Base-by-base conservation (phyloP, 2,329 filamentous ascomycete species). In the Lecanicillium sp. region DNA sequence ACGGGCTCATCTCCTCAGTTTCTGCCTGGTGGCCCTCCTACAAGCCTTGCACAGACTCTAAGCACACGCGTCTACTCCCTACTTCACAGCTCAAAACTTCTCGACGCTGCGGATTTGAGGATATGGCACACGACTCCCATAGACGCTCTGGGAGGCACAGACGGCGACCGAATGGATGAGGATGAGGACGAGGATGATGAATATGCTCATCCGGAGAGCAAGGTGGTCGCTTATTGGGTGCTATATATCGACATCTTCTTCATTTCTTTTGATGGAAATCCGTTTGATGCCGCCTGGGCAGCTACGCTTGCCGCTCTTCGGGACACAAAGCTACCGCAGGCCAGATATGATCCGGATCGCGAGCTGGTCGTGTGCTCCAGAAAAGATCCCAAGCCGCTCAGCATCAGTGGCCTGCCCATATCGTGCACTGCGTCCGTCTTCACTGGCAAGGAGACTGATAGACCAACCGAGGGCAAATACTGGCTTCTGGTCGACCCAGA, bases 231-330 rank as follows among this genome's bases (percentile, higher is more conserved):
- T 0, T 96, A 94, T 60, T 98, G 90, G 92, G 81, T 85, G 9
- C 76, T 98, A 15, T 95, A 95, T 60, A 85, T 98, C 48, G 90
- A 96, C 55, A 71, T 95, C n/a, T 75, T 95, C 54, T 92, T 95
- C 63, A 82, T 98, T 48, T 94, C 86, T 0, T 78, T 95, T 35
- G 89, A 95, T 47, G 90, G 90, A 5, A 94, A 92, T 52, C 78
- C 87, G 2, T 89, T 96, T 48, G 90, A 98, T 54, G 85, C 86
- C 1, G 86, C 87, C 0, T 96, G 90, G 89, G 75, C 83, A 1
- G 80, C 87, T 11, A 72, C 94, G 1, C 60, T 95, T 16, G 85
- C 89, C 8, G 90, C 92, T 6, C 65, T 98, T 43, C 71, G 69
- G 38, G 78, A 92, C 58, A 90, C 86, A 4, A 76, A 71, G 42